Evolutionary conservation across 345 rosid species (phyloP).

Genomic region (sweet orange (Citrus sinensis)): DNA sequence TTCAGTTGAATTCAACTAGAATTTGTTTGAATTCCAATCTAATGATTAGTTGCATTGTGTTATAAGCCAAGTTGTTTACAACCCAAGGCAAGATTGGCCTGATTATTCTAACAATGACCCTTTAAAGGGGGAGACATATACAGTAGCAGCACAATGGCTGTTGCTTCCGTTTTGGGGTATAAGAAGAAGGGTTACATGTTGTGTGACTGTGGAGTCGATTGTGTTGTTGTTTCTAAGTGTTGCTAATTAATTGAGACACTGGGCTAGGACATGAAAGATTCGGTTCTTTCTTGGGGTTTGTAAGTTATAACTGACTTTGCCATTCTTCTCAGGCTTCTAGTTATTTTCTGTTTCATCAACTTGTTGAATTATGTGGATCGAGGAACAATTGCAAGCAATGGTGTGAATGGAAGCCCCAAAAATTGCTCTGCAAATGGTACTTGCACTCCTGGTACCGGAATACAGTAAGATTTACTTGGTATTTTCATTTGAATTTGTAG

Average conservation of each 20-base stretch:
- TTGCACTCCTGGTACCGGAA: slow-evolving; percentile 78
- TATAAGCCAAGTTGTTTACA: neutral
- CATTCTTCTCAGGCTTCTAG: slow-evolving; percentile 59
- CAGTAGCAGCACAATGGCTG: neutral
- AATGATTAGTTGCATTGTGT: neutral
- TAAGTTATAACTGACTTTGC: neutral
- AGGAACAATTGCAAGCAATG: slow-evolving; percentile 96
- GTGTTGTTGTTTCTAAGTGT: neutral
- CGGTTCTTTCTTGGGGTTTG: neutral
- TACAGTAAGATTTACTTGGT: slow-evolving; percentile 66
- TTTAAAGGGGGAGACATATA: neutral
- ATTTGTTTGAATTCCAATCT: neutral
- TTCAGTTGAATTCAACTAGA: neutral
- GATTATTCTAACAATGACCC: neutral
- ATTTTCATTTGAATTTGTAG: slow-evolving; percentile 4
- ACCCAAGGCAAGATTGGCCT: neutral
- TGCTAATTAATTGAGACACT: neutral
- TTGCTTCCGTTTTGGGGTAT: neutral
- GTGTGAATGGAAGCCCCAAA: slow-evolving; percentile 77
- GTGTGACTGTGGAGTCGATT: neutral
- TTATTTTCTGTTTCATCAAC: slow-evolving; percentile 80
- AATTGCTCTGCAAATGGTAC: slow-evolving; percentile 63
- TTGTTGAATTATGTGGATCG: slow-evolving; percentile 83
- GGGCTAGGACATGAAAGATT: neutral
- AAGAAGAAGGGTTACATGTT: neutral